Conservation (phyloP, 2,329 filamentous ascomycete genomes). For the Trichoderma lentiforme region DNA sequence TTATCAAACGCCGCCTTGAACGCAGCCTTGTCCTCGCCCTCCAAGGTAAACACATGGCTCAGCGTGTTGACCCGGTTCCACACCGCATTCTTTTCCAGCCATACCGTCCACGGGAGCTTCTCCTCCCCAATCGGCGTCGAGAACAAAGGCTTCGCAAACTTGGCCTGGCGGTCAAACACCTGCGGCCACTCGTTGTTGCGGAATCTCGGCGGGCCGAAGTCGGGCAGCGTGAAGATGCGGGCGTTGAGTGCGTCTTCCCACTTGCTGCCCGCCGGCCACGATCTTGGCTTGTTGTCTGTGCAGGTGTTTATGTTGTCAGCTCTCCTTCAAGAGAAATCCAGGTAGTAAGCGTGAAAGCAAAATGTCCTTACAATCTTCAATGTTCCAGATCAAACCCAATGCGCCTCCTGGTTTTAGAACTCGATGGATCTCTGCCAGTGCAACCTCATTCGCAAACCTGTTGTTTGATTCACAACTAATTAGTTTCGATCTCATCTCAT, state of each 20-base stretch:
- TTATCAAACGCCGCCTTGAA: conserved; percentile 52
- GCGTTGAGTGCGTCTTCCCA: conserved; percentile 64
- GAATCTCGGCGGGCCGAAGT: conserved; percentile 61
- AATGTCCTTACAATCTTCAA: conserved; percentile 60
- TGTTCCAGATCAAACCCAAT: conserved; percentile 70
- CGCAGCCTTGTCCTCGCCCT: conserved; percentile 46
- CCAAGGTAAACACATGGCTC: conserved; percentile 62
- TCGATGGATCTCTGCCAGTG: conserved; percentile 64
- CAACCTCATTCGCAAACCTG: conserved; percentile 65
- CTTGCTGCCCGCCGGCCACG: conserved; percentile 51
- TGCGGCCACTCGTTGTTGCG: conserved; percentile 61
- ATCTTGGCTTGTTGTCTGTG: conserved; percentile 60
- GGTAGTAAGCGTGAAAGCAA: neutral
- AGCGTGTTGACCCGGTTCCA: conserved; percentile 64
- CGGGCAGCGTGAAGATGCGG: conserved; percentile 49
- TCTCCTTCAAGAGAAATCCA: conserved; percentile 6
- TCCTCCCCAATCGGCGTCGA: conserved; percentile 59
- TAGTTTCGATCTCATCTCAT: neutral
- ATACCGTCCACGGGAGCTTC: conserved; percentile 54
- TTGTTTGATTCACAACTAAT: neutral
- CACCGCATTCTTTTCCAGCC: conserved; percentile 56
- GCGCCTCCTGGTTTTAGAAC: conserved; percentile 58
- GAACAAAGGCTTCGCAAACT: conserved; percentile 48
- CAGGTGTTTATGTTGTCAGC: neutral
- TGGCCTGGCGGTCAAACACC: conserved; percentile 59